Evolutionary conservation across 495 filamentous ascomycete genomes (phyloP).

Genomic region (Parmelia sp.): DNA sequence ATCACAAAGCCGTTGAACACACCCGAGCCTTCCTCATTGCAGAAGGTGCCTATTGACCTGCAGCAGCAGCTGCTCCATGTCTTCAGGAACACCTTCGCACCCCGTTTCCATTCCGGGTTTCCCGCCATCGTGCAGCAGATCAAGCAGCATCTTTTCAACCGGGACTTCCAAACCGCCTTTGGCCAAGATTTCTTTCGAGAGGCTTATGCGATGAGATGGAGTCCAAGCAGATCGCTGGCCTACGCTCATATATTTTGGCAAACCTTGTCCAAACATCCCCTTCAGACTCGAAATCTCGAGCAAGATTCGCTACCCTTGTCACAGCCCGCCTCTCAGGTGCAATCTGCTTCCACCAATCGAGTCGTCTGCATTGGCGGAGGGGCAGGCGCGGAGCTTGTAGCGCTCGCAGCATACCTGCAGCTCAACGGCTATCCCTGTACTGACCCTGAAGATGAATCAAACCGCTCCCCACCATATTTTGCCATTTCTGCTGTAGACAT

Average conservation of each 20-base stretch:
- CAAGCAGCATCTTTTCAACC: slow-evolving; percentile 74
- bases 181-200: slow-evolving; percentile 57
- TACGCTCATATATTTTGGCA: slow-evolving; percentile 45
- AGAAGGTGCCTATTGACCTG: slow-evolving; percentile 40
- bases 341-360: slow-evolving; percentile 14
- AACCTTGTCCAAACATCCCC: neutral
- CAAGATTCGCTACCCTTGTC: neutral
- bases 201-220: slow-evolving; percentile 85
- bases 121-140: slow-evolving; percentile 63
- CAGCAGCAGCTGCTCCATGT: slow-evolving; percentile 74
- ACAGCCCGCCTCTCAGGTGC: slow-evolving; percentile 1
- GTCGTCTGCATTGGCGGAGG: slow-evolving; percentile 77
- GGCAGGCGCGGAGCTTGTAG: slow-evolving; percentile 77
- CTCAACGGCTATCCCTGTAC: slow-evolving; percentile 6
- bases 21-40: slow-evolving; percentile 19
- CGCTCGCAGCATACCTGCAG: slow-evolving; percentile 49
- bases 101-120: slow-evolving; percentile 35
- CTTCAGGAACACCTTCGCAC: slow-evolving; percentile 58
- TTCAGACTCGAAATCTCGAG: neutral
- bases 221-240: slow-evolving; percentile 70
- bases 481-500: slow-evolving; percentile 69
- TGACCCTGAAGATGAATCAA: neutral
- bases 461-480: slow-evolving; percentile 22
- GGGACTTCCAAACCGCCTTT: slow-evolving; percentile 80
- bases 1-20: neutral